Conservation (phyloP, 2,329 filamentous ascomycete genomes). For the Fusarium dlaminii region DNA sequence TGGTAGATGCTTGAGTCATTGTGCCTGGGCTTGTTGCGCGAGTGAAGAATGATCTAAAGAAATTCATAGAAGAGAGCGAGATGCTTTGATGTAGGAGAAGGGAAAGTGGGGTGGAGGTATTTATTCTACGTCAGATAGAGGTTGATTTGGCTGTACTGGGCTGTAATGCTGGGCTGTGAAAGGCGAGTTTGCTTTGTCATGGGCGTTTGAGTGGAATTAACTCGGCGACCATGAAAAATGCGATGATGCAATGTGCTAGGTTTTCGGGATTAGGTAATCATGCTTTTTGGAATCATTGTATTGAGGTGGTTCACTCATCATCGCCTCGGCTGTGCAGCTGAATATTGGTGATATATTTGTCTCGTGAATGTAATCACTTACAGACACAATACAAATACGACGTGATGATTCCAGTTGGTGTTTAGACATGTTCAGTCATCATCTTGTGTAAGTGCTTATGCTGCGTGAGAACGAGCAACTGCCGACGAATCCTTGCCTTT, state of each 20-base stretch:
- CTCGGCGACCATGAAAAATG: slow-evolving; percentile 1
- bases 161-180: background rate
- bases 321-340: background rate
- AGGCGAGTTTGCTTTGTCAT: slow-evolving; percentile 35
- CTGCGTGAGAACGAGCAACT: background rate
- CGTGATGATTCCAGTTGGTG: background rate
- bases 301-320: background rate
- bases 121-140: slow-evolving; percentile 25
- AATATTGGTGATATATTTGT: background rate
- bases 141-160: background rate
- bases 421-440: background rate
- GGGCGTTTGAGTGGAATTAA: slow-evolving; percentile 16
- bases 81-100: slow-evolving; percentile 3
- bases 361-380: background rate
- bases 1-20: slow-evolving; percentile 85
- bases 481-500: background rate
- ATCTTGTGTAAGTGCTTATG: background rate
- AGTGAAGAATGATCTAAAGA: slow-evolving; percentile 78
- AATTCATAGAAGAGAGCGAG: slow-evolving; percentile 62
- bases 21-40: slow-evolving; percentile 67
- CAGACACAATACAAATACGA: background rate
- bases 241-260: slow-evolving; percentile 40
- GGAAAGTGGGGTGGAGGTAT: slow-evolving; percentile 24
- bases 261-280: slow-evolving; percentile 15
- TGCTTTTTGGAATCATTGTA: slow-evolving; percentile 14